Conservation (phyloP, 108 stramenopile species). For the Schizochytrium sp. region DNA sequence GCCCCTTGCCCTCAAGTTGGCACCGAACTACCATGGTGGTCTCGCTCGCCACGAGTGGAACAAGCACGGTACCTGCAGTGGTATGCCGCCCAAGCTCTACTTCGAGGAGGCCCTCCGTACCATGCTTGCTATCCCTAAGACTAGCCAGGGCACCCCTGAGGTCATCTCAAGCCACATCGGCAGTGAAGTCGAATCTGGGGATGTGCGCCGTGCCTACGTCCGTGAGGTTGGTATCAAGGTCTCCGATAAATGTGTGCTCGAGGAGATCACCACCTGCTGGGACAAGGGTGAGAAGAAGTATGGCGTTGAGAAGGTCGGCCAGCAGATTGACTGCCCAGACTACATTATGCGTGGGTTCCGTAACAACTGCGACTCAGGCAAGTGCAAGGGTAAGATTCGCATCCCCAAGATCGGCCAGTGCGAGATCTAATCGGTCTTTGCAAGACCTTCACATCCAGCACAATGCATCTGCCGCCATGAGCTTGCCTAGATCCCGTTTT, state of each 20-base stretch:
- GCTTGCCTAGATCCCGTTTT: no score
- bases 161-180: not conserved
- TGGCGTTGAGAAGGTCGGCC: conserved; percentile 57
- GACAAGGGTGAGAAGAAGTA: conserved; percentile 21
- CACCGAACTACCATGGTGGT: conserved; percentile 54
- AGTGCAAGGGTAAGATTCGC: conserved; percentile 25
- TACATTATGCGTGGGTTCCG: conserved; percentile 54
- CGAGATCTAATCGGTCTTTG: not conserved
- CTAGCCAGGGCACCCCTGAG: conserved; percentile 12
- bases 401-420: conserved; percentile 43
- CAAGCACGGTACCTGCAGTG: conserved; percentile 55
- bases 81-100: conserved; percentile 43
- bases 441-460: no score
- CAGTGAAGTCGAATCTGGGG: not conserved
- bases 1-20: conserved; percentile 48
- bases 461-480: no score
- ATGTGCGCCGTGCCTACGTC: conserved; percentile 31
- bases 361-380: conserved; percentile 56
- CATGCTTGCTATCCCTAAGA: conserved; percentile 49
- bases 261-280: conserved; percentile 60
- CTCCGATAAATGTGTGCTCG: conserved; percentile 57
- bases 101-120: conserved; percentile 50
- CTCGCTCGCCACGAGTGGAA: conserved; percentile 52
- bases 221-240: conserved; percentile 53
- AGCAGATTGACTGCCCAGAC: conserved; percentile 59